phyloP scores from a whole-genome alignment of 345 rosid genomes.

The Pelargonium nanum region DNA sequence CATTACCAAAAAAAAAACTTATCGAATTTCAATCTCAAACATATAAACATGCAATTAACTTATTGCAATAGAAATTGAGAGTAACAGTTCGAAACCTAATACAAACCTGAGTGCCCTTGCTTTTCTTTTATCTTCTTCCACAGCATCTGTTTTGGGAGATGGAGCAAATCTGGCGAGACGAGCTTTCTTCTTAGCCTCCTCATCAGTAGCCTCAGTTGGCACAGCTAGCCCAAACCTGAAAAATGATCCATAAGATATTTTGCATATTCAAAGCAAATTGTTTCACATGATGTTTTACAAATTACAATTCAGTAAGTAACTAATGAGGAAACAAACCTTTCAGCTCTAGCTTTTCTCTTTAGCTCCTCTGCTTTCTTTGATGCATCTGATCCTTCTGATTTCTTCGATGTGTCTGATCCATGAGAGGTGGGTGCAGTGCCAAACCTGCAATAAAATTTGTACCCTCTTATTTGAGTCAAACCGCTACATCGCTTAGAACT shows the following conservation, averaged over 20 bases:
- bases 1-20: background rate
- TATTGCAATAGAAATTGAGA: conserved; percentile 1
- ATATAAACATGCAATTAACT: background rate
- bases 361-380: conserved; percentile 33
- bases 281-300: background rate
- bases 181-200: conserved; percentile 78
- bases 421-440: conserved; percentile 35
- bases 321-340: conserved; percentile 39
- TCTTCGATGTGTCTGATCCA: conserved; percentile 36
- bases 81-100: background rate
- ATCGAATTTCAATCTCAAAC: conserved; percentile 1
- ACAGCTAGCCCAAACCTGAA: conserved; percentile 61
- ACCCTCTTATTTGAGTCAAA: background rate
- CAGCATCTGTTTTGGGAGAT: conserved; percentile 35
- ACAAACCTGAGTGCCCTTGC: conserved; percentile 70
- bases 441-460: conserved; percentile 39
- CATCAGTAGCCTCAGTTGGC: conserved; percentile 32
- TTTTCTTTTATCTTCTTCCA: conserved; percentile 72
- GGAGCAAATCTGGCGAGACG: conserved; percentile 66
- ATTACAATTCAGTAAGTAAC: background rate
- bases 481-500: background rate
- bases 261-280: background rate
- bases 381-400: conserved; percentile 21
- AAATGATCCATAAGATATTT: background rate
- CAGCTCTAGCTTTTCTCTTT: conserved; percentile 91